Evolutionary conservation across 306 rosid genomes (phyloP).

Genomic region (Quercus wislizeni): DNA sequence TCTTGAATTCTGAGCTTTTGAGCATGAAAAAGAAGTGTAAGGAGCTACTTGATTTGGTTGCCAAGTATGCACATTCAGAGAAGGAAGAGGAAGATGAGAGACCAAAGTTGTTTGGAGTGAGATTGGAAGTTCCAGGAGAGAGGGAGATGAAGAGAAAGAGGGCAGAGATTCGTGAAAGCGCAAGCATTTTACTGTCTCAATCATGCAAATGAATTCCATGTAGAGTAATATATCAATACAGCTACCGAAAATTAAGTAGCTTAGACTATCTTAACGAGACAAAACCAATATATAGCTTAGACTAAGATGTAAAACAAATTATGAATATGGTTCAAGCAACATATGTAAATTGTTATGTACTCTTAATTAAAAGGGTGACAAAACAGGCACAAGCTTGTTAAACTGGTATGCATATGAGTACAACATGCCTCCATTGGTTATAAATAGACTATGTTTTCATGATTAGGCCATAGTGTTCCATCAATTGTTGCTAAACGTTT

Average conservation of each 20-base stretch:
- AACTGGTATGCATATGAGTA: not conserved
- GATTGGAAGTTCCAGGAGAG: conserved; percentile 68
- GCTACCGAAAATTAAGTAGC: not conserved
- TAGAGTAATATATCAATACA: not conserved
- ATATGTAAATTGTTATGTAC: not conserved
- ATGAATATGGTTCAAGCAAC: not conserved
- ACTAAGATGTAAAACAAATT: not conserved
- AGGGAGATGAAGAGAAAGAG: conserved; percentile 62
- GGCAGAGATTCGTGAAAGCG: conserved; percentile 45
- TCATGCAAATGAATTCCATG: conserved; percentile 53
- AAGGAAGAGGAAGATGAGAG: conserved; percentile 37
- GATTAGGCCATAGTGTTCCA: not conserved
- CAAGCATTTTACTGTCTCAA: conserved; percentile 67
- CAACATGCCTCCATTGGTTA: not conserved
- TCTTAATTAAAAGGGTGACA: not conserved
- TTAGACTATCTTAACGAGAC: not conserved
- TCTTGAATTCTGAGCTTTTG: conserved; percentile 51
- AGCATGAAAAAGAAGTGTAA: conserved; percentile 67
- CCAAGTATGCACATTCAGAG: conserved; percentile 23
- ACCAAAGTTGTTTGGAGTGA: conserved; percentile 87
- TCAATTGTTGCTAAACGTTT: no score
- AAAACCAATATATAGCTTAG: no score
- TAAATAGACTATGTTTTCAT: not conserved
- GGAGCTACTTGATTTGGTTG: conserved; percentile 68
- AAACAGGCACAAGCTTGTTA: not conserved